These are phyloP conservation scores for Myxozyma vanderwaltii DNA, from an alignment of 805 yeast species.

Conservation along the genomic window DNA sequence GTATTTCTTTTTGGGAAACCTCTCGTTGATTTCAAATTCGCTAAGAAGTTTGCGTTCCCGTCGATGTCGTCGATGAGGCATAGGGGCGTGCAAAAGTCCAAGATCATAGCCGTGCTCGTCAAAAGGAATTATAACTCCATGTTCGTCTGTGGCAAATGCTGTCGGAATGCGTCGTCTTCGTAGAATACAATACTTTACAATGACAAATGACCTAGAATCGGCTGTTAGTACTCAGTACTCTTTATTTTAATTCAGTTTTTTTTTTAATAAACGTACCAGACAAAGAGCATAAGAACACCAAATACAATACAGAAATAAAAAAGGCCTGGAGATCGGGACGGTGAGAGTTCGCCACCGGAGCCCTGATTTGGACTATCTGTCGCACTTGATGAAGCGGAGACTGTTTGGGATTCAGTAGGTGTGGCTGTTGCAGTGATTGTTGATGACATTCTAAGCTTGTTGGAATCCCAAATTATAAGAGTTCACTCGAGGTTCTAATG, in stretches of 20 bases:
- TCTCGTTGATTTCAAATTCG: slow-evolving; percentile 37
- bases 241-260: background rate
- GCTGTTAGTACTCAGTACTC: background rate
- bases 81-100: slow-evolving; percentile 26
- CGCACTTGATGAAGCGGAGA: slow-evolving; percentile 20
- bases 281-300: slow-evolving; percentile 42
- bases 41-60: slow-evolving; percentile 38
- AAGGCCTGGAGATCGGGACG: slow-evolving; percentile 37
- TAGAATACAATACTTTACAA: slow-evolving; percentile 41
- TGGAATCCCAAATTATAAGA: background rate
- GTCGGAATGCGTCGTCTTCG: slow-evolving; percentile 34
- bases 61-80: slow-evolving; percentile 24
- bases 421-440: background rate
- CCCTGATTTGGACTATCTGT: too few relatives aligned
- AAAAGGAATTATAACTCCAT: slow-evolving; percentile 1
- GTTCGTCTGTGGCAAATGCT: slow-evolving; percentile 18
- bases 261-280: too few relatives aligned
- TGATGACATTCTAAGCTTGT: background rate
- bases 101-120: slow-evolving; percentile 23
- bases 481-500: background rate
- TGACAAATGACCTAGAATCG: slow-evolving; percentile 38
- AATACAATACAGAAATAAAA: slow-evolving; percentile 45
- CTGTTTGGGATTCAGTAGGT: background rate
- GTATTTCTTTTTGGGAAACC: slow-evolving; percentile 41
- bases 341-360: slow-evolving; percentile 1